A percentile compares a stretch with the other conserved stretches of the same genome.
These are phyloP conservation scores for Psophocarpus tetragonolobus DNA, from an alignment of 306 rosid species.

Conservation along the genomic window DNA sequence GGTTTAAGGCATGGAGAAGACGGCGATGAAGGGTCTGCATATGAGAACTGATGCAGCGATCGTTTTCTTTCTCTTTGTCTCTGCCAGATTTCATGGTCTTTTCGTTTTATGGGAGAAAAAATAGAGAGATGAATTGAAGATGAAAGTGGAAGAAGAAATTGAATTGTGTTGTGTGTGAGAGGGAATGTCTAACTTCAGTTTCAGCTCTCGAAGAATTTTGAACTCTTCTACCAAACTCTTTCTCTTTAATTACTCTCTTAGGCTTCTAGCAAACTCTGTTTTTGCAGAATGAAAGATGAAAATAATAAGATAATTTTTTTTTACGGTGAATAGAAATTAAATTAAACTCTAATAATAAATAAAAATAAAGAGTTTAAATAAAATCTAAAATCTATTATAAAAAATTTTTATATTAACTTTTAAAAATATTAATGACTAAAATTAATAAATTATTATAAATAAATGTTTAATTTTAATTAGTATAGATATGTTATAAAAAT, in stretches of 20 bases:
- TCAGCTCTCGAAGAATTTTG: not conserved
- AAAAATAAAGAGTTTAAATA: no score
- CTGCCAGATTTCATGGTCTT: slow-evolving; percentile 49
- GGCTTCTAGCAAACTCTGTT: not conserved
- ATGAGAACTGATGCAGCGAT: slow-evolving; percentile 46
- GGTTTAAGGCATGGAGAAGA: slow-evolving; percentile 67
- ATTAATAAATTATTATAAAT: no score
- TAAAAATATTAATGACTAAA: no score
- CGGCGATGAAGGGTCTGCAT: slow-evolving; percentile 67
- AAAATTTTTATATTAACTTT: no score
- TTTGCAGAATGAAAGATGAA: not conserved
- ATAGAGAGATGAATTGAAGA: not conserved
- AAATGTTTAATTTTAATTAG: no score
- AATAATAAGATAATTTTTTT: no score
- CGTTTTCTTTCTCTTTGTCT: slow-evolving; percentile 51
- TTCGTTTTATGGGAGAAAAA: not conserved
- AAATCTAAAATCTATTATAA: no score
- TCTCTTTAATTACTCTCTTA: no score
- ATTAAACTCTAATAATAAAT: no score
- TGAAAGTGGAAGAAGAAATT: not conserved
- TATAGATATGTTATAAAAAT: no score
- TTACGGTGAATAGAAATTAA: no score
- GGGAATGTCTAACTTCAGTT: not conserved
- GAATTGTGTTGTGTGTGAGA: not conserved
- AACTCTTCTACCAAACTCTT: not conserved